These are phyloP conservation scores for Neurospora terricola DNA, from an alignment of 495 filamentous ascomycete species.

Conservation along the genomic window DNA sequence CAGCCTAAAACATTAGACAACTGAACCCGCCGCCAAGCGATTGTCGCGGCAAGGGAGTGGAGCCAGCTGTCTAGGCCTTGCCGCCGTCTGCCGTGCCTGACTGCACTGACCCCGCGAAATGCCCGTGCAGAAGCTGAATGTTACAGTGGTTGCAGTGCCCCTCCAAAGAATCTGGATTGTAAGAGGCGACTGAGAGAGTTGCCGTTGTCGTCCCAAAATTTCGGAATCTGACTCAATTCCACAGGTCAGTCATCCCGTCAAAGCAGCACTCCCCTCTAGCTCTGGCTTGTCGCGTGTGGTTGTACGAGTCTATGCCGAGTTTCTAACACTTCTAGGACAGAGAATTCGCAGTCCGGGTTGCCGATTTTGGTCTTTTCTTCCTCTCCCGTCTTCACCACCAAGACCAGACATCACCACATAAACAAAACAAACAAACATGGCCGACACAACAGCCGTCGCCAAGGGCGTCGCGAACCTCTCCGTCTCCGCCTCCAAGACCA, in stretches of 20 bases:
- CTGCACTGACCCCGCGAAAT: not conserved
- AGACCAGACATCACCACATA: not conserved
- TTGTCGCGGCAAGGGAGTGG: not conserved
- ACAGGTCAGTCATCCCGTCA: not conserved
- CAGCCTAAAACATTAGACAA: not conserved
- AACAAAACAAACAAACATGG: slow-evolving; percentile 15
- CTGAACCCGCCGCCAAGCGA: not conserved
- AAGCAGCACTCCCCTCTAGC: not conserved
- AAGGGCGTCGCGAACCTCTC: slow-evolving; percentile 26
- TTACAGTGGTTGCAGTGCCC: not conserved
- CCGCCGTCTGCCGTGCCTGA: not conserved
- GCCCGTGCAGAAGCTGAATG: not conserved
- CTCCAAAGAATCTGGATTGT: not conserved
- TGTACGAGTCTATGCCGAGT: not conserved
- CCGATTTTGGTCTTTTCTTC: not conserved
- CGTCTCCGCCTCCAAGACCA: slow-evolving; percentile 38
- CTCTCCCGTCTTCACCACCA: not conserved
- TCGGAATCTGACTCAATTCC: slow-evolving; percentile 1
- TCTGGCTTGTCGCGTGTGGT: not conserved
- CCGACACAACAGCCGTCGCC: slow-evolving; percentile 23
- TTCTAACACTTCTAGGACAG: not conserved
- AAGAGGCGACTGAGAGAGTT: not conserved
- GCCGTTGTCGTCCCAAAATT: slow-evolving; percentile 1
- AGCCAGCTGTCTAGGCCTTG: not conserved
- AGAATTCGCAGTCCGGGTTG: not conserved